Conservation (phyloP, 163 green algal genomes). For the Chlorella variabilis region DNA sequence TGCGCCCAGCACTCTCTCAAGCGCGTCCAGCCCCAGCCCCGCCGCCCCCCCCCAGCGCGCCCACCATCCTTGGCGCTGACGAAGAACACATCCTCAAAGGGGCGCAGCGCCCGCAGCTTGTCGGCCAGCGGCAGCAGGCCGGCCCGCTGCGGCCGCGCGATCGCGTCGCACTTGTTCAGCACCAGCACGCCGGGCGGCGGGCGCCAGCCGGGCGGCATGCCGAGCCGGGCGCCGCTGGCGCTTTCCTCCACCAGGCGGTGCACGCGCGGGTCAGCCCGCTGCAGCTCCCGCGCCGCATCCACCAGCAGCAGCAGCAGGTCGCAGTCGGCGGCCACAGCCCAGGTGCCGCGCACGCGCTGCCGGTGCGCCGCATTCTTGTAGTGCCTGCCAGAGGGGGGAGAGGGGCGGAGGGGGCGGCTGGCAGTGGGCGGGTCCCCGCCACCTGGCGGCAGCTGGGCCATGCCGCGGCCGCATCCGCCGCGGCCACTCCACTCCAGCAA, state of each 20-base stretch:
- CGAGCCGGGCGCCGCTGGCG: slow-evolving; percentile 76
- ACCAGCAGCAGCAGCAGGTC: slow-evolving; percentile 92
- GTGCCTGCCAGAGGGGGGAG: slow-evolving; percentile 43
- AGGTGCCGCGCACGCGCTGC: slow-evolving; percentile 63
- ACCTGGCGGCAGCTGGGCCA: too few species aligned
- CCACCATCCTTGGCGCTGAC: slow-evolving; percentile 45
- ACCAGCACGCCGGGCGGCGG: slow-evolving; percentile 70
- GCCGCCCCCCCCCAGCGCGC: neutral
- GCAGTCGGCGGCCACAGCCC: slow-evolving; percentile 62
- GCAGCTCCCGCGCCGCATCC: slow-evolving; percentile 85
- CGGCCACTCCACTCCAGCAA: too few species aligned
- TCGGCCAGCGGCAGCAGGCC: slow-evolving; percentile 45
- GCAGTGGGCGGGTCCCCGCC: neutral
- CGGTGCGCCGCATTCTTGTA: slow-evolving; percentile 53
- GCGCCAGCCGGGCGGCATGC: slow-evolving; percentile 76
- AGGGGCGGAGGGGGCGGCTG: neutral
- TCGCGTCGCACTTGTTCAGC: slow-evolving; percentile 87
- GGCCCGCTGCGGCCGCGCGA: neutral
- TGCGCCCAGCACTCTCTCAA: neutral
- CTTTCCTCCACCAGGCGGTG: slow-evolving; percentile 81
- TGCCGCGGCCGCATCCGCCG: neutral
- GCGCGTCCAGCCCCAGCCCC: neutral
- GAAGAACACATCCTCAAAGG: slow-evolving; percentile 54
- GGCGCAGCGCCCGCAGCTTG: slow-evolving; percentile 32
- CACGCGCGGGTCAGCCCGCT: slow-evolving; percentile 72